Conservation (phyloP, 2,329 filamentous ascomycete genomes). For the Colletotrichum sublineola region DNA sequence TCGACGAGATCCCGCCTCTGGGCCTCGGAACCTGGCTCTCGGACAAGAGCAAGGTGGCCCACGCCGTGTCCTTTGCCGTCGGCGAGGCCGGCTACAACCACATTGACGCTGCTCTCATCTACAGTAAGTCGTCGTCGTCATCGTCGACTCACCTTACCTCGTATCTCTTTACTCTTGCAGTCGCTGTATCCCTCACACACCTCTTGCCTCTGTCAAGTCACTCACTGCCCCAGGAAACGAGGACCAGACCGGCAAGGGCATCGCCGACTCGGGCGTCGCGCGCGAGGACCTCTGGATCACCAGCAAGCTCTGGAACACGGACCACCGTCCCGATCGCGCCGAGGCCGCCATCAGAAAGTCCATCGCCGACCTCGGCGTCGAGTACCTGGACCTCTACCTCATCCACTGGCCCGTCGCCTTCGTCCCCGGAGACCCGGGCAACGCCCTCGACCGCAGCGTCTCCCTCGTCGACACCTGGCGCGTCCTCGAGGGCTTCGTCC, state of each 20-base stretch:
- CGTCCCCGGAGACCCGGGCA: constrained; percentile 46
- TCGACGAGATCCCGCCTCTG: constrained; percentile 26
- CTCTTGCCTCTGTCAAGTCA: too few relatives aligned
- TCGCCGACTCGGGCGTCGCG: constrained; percentile 58
- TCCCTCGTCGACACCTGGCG: constrained; percentile 65
- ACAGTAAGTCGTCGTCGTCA: constrained; percentile 48
- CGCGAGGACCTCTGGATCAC: constrained; percentile 69
- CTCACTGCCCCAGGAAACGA: constrained; percentile 61
- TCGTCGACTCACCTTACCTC: too few relatives aligned
- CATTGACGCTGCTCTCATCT: constrained; percentile 69
- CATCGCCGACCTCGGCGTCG: constrained; percentile 60
- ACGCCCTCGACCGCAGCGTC: constrained; percentile 48
- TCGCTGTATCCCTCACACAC: too few relatives aligned
- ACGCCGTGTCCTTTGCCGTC: constrained; percentile 69
- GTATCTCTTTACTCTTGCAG: too few relatives aligned
- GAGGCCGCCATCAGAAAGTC: constrained; percentile 61
- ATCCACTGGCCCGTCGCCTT: constrained; percentile 59
- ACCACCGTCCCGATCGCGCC: constrained; percentile 44
- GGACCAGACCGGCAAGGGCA: constrained; percentile 61
- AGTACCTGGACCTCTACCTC: constrained; percentile 67
- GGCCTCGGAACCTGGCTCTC: constrained; percentile 73
- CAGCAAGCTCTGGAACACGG: constrained; percentile 77
- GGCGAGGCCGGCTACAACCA: constrained; percentile 64
- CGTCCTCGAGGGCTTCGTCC: constrained; percentile 68
- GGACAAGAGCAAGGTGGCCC: constrained; percentile 67